Base-by-base conservation (phyloP, 129 eudicot genomes). In the Mikania micrantha region DNA sequence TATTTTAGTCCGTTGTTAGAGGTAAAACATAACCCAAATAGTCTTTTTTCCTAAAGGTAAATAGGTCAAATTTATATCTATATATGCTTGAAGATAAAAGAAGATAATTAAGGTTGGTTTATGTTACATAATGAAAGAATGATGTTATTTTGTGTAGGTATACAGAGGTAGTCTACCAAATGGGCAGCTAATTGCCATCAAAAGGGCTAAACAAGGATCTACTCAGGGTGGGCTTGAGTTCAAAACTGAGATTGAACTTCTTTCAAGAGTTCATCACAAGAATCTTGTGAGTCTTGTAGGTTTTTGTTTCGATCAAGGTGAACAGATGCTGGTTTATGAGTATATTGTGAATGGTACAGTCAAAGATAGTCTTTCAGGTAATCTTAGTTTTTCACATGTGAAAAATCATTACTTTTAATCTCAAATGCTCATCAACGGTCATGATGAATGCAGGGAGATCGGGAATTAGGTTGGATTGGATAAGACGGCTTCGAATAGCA, bases 241-340 rank as follows among this genome's bases (percentile, higher is more conserved):
- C 73, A 86, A 86, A 76, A 87, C 89, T 5, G 94, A 87, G 74
- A 87, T 87, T 47, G 94, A 87, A 75, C 89, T 87, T 60, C 86
- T 87, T 68, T 87, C 94, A 2, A 78, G 94, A 60, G 89, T 87
- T 54, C 94, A 87, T 76, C 94, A 87, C 74, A 87, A 74, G 67
- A 87, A 87, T 39, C 77, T 87, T 44, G 94, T 87, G 61, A 74
- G 82, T 59, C 82, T 87, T 8, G 72, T 87, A 41, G 94, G 89
- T 32, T 83, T 87, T 42, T 83, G 94, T 41, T 86, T 83, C 29
- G 88, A 86, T 24, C 85, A 80, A 64, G 88, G 84, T 11, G 88
- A 86, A 73, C 94, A 86, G 72, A 86, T 86, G 85, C 60, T 83
- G 66, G 80, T 83, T n/a, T 86, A 86, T 16, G 94, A 86, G 75